These are phyloP conservation scores for Syncephalastrum contaminatum DNA, from an alignment of 371 early-diverging fungal genomes.

Conservation along the genomic window DNA sequence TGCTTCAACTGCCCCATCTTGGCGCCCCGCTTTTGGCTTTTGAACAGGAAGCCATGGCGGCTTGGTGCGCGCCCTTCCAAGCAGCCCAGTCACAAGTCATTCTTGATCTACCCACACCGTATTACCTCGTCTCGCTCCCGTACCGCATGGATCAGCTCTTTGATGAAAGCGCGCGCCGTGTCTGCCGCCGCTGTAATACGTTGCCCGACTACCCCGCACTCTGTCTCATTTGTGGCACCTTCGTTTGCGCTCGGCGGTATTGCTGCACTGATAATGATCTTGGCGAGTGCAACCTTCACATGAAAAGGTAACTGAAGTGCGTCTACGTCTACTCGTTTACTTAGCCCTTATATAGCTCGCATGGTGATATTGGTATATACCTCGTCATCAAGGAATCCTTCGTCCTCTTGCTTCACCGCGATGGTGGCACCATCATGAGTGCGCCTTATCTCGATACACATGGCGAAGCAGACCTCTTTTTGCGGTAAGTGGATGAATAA, in stretches of 20 bases:
- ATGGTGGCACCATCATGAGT: constrained; percentile 83
- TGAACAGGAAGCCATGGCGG: constrained; percentile 23
- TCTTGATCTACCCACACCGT: constrained; percentile 57
- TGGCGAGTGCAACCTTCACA: constrained; percentile 93
- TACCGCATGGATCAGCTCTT: constrained; percentile 80
- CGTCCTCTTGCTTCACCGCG: constrained; percentile 73
- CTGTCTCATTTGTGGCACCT: constrained; percentile 90
- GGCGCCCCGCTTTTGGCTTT: constrained; percentile 17
- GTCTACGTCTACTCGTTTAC: neutral
- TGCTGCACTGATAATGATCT: constrained; percentile 85
- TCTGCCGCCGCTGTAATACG: constrained; percentile 81
- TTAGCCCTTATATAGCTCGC: constrained; percentile 62
- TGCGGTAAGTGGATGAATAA: constrained; percentile 14
- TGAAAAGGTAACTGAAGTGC: constrained; percentile 52
- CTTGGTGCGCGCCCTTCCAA: constrained; percentile 41
- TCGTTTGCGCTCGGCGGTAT: constrained; percentile 88
- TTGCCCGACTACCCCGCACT: constrained; percentile 88
- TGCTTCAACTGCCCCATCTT: constrained; percentile 29
- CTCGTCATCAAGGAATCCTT: constrained; percentile 84
- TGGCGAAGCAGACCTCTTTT: constrained; percentile 76
- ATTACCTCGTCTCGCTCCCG: constrained; percentile 76
- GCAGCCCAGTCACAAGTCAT: constrained; percentile 10
- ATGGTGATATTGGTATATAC: constrained; percentile 90
- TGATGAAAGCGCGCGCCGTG: constrained; percentile 71
- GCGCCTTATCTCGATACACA: constrained; percentile 95